These are phyloP conservation scores for Echites panduratus DNA, from an alignment of 257 asterid species.

Conservation along the genomic window DNA sequence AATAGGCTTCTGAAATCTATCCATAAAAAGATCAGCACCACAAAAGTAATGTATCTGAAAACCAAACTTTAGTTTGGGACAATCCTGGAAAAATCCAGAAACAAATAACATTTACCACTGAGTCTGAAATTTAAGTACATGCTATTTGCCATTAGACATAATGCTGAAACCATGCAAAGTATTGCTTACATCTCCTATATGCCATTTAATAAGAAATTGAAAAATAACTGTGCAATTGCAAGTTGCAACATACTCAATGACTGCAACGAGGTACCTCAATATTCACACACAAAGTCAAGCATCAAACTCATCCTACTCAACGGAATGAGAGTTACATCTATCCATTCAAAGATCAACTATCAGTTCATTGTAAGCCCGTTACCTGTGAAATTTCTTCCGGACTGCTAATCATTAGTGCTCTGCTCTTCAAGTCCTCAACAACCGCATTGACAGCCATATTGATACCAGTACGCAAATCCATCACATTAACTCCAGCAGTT, in stretches of 20 bases:
- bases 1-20: not conserved
- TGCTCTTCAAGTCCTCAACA: slow-evolving; percentile 67
- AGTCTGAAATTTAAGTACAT: not conserved
- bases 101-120: not conserved
- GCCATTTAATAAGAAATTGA: not conserved
- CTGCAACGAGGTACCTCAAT: not conserved
- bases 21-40: not conserved
- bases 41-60: not conserved
- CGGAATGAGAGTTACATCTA: not conserved
- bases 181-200: not conserved
- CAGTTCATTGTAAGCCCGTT: slow-evolving; percentile 20
- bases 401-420: slow-evolving; percentile 82
- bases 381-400: slow-evolving; percentile 94
- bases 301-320: not conserved
- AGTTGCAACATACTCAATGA: not conserved
- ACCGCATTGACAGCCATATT: slow-evolving; percentile 80
- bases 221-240: not conserved
- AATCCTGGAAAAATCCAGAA: not conserved
- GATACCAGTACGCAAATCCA: slow-evolving; percentile 89
- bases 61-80: not conserved
- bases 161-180: not conserved
- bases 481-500: slow-evolving; percentile 79
- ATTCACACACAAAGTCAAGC: not conserved
- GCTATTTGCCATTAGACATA: not conserved
- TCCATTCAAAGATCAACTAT: not conserved